These are phyloP conservation scores for Priceomyces medius DNA, from an alignment of 805 yeast species.

Conservation along the genomic window DNA sequence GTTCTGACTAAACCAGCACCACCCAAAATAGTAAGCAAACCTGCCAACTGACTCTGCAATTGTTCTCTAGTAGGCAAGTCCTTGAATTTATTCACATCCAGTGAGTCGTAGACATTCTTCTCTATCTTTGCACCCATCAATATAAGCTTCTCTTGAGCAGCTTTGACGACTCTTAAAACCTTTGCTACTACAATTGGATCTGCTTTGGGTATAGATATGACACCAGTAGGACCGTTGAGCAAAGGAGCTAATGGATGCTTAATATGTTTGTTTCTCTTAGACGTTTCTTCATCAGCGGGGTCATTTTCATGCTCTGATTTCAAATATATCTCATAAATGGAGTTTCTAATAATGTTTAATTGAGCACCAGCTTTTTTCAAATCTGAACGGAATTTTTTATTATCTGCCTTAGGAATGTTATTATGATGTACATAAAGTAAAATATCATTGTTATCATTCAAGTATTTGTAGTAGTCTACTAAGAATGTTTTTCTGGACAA, in stretches of 20 bases:
- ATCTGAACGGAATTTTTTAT: constrained; percentile 59
- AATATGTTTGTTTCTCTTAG: constrained; percentile 39
- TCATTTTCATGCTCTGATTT: constrained; percentile 67
- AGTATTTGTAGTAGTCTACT: constrained; percentile 72
- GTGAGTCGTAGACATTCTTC: constrained; percentile 49
- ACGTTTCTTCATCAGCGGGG: constrained; percentile 65
- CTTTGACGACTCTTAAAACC: constrained; percentile 59
- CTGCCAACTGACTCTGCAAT: constrained; percentile 79
- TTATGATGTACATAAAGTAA: constrained; percentile 83
- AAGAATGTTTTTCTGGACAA: constrained; percentile 83
- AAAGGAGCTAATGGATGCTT: constrained; percentile 70
- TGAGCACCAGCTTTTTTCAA: constrained; percentile 66
- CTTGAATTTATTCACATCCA: constrained; percentile 61
- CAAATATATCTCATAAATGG: constrained; percentile 71
- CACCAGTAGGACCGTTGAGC: constrained; percentile 83
- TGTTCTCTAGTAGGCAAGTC: constrained; percentile 68
- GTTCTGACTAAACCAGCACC: constrained; percentile 90
- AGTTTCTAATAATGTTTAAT: constrained; percentile 65
- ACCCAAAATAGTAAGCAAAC: constrained; percentile 76
- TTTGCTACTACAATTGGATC: constrained; percentile 69
- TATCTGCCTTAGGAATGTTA: constrained; percentile 70
- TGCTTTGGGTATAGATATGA: constrained; percentile 62
- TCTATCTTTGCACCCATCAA: constrained; percentile 86
- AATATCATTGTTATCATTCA: constrained; percentile 67
- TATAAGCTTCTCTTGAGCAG: constrained; percentile 69